A percentile compares a stretch with the other conserved stretches of the same genome.
phyloP scores from a whole-genome alignment of 495 filamentous ascomycete species.

The Aspergillus ellipticus region DNA sequence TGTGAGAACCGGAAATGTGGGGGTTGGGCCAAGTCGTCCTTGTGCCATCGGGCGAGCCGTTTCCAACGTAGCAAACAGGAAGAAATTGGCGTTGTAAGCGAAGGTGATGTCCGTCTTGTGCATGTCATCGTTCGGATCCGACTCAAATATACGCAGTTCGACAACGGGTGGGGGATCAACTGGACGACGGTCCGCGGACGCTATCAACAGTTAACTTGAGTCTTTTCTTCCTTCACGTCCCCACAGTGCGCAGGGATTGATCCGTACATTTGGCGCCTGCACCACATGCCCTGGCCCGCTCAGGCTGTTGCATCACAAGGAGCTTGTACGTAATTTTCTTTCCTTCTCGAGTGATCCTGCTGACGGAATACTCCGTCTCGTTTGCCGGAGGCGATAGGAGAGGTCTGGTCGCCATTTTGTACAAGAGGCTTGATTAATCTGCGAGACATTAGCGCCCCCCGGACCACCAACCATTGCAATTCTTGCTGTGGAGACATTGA shows the following conservation, averaged over 20 bases:
- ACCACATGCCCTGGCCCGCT: conserved; percentile 93
- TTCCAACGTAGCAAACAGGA: conserved; percentile 91
- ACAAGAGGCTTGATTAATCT: not conserved
- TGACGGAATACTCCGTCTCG: conserved; percentile 55
- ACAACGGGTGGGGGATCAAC: conserved; percentile 97
- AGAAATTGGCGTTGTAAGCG: conserved; percentile 93
- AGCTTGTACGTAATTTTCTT: conserved; percentile 77
- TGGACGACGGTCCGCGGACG: conserved; percentile 90
- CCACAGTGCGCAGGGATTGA: not conserved
- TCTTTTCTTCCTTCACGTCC: not conserved
- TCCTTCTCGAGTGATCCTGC: conserved; percentile 72
- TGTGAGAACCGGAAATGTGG: conserved; percentile 79
- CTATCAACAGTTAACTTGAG: conserved; percentile 40
- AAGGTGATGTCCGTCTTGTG: conserved; percentile 77
- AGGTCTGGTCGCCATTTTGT: conserved; percentile 34
- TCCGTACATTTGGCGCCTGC: conserved; percentile 88
- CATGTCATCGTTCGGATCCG: conserved; percentile 52
- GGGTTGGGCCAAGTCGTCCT: conserved; percentile 64
- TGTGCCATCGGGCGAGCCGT: conserved; percentile 82
- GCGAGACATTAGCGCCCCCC: not conserved
- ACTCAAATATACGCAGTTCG: conserved; percentile 84
- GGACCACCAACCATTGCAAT: not conserved
- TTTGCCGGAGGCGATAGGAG: conserved; percentile 41
- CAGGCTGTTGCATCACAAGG: conserved; percentile 88
- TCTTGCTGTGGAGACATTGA: not conserved